Conservation (phyloP, 257 asterid genomes). For the Galeopsis tetrahit region DNA sequence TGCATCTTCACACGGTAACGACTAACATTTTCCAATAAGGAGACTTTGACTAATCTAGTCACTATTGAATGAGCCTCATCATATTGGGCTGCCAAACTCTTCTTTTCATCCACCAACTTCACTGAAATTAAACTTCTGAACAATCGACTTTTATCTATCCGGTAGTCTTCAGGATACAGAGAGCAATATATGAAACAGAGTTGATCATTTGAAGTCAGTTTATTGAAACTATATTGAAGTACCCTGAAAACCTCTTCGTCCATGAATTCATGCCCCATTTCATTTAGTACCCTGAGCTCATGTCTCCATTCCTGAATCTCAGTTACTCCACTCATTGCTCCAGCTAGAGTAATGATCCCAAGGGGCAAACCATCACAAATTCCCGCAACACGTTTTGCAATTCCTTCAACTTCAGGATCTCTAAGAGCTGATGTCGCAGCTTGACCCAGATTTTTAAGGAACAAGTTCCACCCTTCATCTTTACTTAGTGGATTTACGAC, state of each 20-base stretch:
- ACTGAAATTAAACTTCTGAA: slow-evolving; percentile 10
- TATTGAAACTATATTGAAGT: slow-evolving; percentile 30
- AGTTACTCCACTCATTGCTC: slow-evolving; percentile 24
- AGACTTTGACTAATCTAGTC: slow-evolving; percentile 25
- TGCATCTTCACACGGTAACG: background rate
- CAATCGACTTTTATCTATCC: too few relatives aligned
- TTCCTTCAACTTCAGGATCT: background rate
- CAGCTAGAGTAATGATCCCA: background rate
- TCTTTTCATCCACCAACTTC: slow-evolving; percentile 22
- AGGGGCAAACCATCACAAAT: slow-evolving; percentile 16
- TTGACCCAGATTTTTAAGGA: slow-evolving; percentile 2
- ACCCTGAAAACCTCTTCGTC: slow-evolving; percentile 27
- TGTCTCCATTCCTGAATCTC: slow-evolving; percentile 27
- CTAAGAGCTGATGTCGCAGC: background rate
- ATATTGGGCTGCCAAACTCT: slow-evolving; percentile 9
- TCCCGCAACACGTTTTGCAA: background rate
- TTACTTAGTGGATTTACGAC: too few relatives aligned
- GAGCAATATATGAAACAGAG: background rate
- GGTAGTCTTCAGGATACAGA: slow-evolving; percentile 25
- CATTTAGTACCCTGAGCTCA: background rate
- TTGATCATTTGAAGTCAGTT: slow-evolving; percentile 14
- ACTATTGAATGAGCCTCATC: slow-evolving; percentile 25
- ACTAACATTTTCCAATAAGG: slow-evolving; percentile 17
- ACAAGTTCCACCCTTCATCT: background rate
- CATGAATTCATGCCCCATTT: slow-evolving; percentile 24